phyloP scores from a whole-genome alignment of 192 early-diverging fungal genomes.

The Chytriomyces confervae region DNA sequence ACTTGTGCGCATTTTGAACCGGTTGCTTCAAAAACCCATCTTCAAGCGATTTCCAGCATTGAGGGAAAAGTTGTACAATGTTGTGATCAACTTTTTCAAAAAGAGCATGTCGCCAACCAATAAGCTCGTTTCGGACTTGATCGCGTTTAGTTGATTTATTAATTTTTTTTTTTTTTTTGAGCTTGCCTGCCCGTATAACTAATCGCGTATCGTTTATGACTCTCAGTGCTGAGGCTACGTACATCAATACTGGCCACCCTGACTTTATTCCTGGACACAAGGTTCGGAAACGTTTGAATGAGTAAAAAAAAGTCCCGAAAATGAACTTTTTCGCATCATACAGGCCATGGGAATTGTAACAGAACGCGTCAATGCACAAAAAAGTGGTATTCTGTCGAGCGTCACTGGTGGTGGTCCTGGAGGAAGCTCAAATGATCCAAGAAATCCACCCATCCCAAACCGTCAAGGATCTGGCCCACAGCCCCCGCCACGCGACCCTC shows the following conservation, averaged over 20 bases:
- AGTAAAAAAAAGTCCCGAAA: background rate
- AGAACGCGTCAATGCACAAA: constrained; percentile 78
- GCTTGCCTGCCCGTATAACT: constrained; percentile 24
- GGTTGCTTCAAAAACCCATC: constrained; percentile 88
- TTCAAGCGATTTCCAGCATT: constrained; percentile 98
- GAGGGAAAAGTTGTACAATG: constrained; percentile 89
- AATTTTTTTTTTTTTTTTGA: constrained; percentile 37
- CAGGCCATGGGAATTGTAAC: constrained; percentile 87
- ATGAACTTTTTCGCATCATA: background rate
- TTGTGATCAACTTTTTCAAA: constrained; percentile 94
- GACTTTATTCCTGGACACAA: constrained; percentile 98
- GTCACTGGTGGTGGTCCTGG: background rate
- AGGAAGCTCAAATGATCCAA: constrained; percentile 33
- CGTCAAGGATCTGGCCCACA: constrained; percentile 27
- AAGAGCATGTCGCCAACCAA: constrained; percentile 89
- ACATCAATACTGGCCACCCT: constrained; percentile 99
- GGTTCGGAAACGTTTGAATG: constrained; percentile 17
- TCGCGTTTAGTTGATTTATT: too few relatives aligned
- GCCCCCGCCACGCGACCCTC: constrained; percentile 44
- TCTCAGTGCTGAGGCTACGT: constrained; percentile 86
- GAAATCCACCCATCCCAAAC: constrained; percentile 34
- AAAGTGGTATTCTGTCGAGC: constrained; percentile 32
- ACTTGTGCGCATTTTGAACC: constrained; percentile 91
- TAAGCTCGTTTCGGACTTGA: constrained; percentile 92
- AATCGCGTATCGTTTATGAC: background rate